Base-by-base conservation (phyloP, 2,329 filamentous ascomycete species). In the Aureobasidium lini region DNA sequence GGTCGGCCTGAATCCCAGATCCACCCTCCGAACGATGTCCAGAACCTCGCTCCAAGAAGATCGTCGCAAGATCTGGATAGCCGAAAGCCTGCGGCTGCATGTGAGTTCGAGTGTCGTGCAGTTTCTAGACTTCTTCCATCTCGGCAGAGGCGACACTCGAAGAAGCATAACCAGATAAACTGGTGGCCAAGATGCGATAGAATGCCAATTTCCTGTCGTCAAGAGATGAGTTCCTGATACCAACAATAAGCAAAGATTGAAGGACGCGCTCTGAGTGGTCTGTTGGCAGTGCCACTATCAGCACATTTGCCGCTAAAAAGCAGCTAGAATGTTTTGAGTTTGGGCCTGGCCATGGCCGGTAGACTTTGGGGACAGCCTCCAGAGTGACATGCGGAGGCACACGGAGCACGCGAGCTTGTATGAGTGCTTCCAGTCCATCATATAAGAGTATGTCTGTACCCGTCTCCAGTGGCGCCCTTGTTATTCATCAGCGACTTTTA, bases 241-340 rank as follows among this genome's bases (percentile, higher is more conserved):
- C 43, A 59, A 46, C 47, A 52, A 43, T 44, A 32, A 59, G 39
- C 39, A 44, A 53, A 52, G 47, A 50, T 59, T 46, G 31, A 46
- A 9, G 6, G 31, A 18, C 40, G 46, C 31, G 40, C 13, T 37
- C 37, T 59, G 40, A 59, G 39, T 59, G 57, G 57, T 53, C 48
- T 29, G 40, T 39, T 46, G 37, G 6, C 11, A 11, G 57, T 59
- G 39, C 57, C 57, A 53, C 57, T 59, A 59, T 59, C 57, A 53
- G 31, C 46, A n/a, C 4, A 6, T 10, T 44, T 37, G 29, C 40
- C 28, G 48, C 57, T 47, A 59, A 37, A 16, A 50, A 18, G 37
- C 16, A 46, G 18, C 47, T 46, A 52, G 23, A 34, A 32, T 44
- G 47, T 16, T 34, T 59, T 59, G 57, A 53, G 47, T 59, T 53